phyloP scores from a whole-genome alignment of 495 filamentous ascomycete genomes.

The Cercophora scortea region DNA sequence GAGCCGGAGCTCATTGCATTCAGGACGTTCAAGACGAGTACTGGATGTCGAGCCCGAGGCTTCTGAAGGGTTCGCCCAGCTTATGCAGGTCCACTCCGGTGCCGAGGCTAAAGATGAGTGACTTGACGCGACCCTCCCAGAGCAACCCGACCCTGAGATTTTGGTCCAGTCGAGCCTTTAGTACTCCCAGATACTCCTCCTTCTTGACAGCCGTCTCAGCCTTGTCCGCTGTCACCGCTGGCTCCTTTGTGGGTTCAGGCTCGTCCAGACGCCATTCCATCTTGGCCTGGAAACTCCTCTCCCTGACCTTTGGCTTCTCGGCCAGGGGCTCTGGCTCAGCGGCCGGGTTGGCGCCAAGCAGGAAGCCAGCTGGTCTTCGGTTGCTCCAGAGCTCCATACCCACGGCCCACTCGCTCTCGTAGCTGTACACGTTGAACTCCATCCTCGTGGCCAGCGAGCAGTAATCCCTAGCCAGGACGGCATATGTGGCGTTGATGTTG shows the following conservation, averaged over 20 bases:
- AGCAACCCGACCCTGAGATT: slow-evolving; percentile 74
- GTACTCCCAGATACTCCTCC: slow-evolving; percentile 71
- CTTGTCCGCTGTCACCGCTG: not conserved
- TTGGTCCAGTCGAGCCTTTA: slow-evolving; percentile 84
- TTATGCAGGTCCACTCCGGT: slow-evolving; percentile 68
- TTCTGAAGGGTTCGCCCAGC: slow-evolving; percentile 60
- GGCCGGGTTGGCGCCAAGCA: slow-evolving; percentile 27
- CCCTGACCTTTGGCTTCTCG: slow-evolving; percentile 20
- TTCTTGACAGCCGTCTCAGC: slow-evolving; percentile 17
- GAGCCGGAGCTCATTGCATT: too few relatives aligned
- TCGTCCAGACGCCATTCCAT: slow-evolving; percentile 47
- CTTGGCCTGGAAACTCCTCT: slow-evolving; percentile 47
- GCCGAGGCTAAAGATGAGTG: slow-evolving; percentile 84
- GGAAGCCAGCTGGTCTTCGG: slow-evolving; percentile 31
- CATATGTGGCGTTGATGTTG: slow-evolving; percentile 80
- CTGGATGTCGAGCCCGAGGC: slow-evolving; percentile 78
- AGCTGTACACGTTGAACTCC: slow-evolving; percentile 97
- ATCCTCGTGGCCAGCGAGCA: slow-evolving; percentile 82
- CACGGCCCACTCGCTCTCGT: slow-evolving; percentile 86
- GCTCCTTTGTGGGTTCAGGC: slow-evolving; percentile 9
- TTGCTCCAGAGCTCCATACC: slow-evolving; percentile 85
- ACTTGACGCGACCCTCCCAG: slow-evolving; percentile 92
- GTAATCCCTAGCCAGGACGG: slow-evolving; percentile 72
- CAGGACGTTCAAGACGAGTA: slow-evolving; percentile 71
- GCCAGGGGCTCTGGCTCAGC: slow-evolving; percentile 13